Evolutionary conservation across 768 basidiomycete species (phyloP).

Genomic region (Lactarius hatsudake): DNA sequence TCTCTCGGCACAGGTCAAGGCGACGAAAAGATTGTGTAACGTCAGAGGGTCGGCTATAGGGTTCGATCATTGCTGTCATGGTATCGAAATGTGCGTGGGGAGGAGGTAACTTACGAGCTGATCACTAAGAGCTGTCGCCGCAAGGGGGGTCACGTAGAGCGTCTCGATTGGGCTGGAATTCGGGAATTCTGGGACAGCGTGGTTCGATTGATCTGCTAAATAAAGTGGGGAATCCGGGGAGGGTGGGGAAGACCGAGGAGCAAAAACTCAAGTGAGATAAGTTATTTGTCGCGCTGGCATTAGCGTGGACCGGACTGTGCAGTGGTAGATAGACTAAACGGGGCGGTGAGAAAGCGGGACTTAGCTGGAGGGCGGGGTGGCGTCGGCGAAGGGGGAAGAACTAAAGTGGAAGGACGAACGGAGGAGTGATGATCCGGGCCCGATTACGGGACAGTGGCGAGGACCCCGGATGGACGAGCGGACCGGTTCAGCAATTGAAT

Average conservation of each 20-base stretch:
- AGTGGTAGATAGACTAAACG: background rate
- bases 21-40: background rate
- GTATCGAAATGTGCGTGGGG: slow-evolving; percentile 1
- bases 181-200: background rate
- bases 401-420: slow-evolving; percentile 10
- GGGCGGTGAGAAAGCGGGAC: background rate
- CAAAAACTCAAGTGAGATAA: background rate
- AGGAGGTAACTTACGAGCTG: background rate
- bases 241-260: background rate
- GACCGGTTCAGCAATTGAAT: slow-evolving; percentile 9
- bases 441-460: background rate
- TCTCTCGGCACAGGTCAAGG: background rate
- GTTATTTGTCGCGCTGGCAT: too few species aligned
- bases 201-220: background rate
- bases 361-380: slow-evolving; percentile 23
- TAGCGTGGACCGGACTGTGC: too few species aligned
- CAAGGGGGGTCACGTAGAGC: background rate
- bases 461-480: slow-evolving; percentile 22
- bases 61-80: slow-evolving; percentile 16
- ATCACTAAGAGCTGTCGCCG: slow-evolving; percentile 1
- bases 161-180: background rate
- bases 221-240: background rate
- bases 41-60: slow-evolving; percentile 13
- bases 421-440: slow-evolving; percentile 26
- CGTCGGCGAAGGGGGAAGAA: slow-evolving; percentile 15